Conservation (phyloP, 192 early-diverging fungal genomes). For the Coemansia sp. region DNA sequence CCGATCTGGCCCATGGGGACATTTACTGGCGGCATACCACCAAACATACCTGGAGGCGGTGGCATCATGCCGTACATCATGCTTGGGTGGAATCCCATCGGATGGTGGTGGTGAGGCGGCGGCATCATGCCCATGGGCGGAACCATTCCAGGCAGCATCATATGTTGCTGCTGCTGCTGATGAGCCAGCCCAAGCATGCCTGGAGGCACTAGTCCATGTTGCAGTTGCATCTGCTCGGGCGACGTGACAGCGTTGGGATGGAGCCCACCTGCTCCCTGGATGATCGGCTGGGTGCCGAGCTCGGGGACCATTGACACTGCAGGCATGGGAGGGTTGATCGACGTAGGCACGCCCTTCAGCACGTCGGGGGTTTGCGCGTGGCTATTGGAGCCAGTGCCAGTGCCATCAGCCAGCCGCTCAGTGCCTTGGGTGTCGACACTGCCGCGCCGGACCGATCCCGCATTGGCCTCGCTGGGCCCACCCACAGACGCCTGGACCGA, state of each 20-base stretch:
- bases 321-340: neutral
- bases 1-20: constrained; percentile 32
- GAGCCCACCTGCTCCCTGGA: constrained; percentile 7
- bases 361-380: constrained; percentile 7
- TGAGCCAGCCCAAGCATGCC: constrained; percentile 36
- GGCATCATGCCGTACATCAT: constrained; percentile 57
- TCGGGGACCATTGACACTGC: constrained; percentile 2
- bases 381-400: neutral
- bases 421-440: constrained; percentile 18
- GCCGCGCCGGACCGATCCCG: constrained; percentile 24
- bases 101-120: constrained; percentile 8
- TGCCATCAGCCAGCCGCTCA: constrained; percentile 10
- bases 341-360: neutral
- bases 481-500: constrained; percentile 47
- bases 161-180: constrained; percentile 28
- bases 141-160: constrained; percentile 43
- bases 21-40: constrained; percentile 29
- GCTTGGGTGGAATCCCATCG: constrained; percentile 44
- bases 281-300: neutral
- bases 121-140: constrained; percentile 49
- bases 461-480: constrained; percentile 35
- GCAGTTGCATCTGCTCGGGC: constrained; percentile 32
- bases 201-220: constrained; percentile 16
- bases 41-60: constrained; percentile 41
- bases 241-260: neutral